Conservation (phyloP, 2,329 filamentous ascomycete genomes). For the Raffaelea arxii region DNA sequence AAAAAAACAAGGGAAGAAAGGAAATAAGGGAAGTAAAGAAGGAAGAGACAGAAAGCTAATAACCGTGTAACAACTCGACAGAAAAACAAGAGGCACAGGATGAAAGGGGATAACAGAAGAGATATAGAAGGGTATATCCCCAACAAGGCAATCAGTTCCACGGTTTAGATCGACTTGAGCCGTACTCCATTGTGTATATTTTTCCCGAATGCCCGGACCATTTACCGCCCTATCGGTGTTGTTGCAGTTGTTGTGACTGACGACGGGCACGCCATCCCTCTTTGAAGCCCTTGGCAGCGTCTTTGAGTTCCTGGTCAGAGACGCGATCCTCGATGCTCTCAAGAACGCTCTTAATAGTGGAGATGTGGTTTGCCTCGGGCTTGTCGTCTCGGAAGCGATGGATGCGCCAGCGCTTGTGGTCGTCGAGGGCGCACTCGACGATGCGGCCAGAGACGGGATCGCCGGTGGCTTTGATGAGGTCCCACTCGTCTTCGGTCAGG, state of each 20-base stretch:
- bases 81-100: too few relatives aligned
- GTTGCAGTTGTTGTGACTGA: slow-evolving; percentile 21
- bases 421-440: slow-evolving; percentile 81
- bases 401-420: slow-evolving; percentile 68
- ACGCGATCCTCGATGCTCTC: slow-evolving; percentile 84
- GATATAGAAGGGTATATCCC: too few relatives aligned
- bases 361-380: slow-evolving; percentile 77
- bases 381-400: slow-evolving; percentile 92
- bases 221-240: too few relatives aligned
- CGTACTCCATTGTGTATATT: background rate
- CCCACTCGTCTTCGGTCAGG: slow-evolving; percentile 73
- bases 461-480: slow-evolving; percentile 60
- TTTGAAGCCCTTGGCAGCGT: slow-evolving; percentile 59
- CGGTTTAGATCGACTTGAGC: too few relatives aligned
- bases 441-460: slow-evolving; percentile 78
- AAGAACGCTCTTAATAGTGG: slow-evolving; percentile 74
- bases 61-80: too few relatives aligned
- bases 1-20: too few relatives aligned
- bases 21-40: too few relatives aligned
- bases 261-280: slow-evolving; percentile 66
- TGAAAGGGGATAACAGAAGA: too few relatives aligned
- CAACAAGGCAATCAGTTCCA: too few relatives aligned
- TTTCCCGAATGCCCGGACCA: background rate
- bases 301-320: slow-evolving; percentile 69
- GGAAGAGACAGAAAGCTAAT: too few relatives aligned